phyloP scores from a whole-genome alignment of 2,329 filamentous ascomycete genomes.

The Ophiostoma ulmi region DNA sequence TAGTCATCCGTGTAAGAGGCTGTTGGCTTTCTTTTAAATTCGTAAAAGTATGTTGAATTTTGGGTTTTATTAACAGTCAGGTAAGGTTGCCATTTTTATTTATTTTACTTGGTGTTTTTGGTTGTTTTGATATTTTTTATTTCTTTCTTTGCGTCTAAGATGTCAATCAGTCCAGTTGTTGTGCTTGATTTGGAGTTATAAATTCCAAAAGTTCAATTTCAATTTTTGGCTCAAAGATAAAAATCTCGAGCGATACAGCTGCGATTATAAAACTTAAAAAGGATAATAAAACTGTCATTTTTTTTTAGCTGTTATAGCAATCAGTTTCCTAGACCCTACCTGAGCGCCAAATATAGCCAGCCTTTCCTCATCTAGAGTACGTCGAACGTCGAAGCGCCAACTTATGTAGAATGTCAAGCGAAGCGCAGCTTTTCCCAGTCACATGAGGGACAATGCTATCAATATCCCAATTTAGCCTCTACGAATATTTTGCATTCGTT shows the following conservation, averaged over 20 bases:
- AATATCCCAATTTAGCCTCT: neutral
- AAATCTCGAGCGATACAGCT: no score
- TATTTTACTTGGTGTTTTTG: neutral
- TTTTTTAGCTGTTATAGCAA: no score
- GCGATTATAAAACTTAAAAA: no score
- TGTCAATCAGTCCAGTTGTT: no score
- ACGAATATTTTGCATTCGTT: neutral
- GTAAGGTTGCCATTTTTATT: neutral
- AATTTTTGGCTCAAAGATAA: no score
- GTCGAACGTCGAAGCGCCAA: neutral
- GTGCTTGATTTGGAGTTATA: no score
- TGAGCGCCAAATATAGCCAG: neutral
- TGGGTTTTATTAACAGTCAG: no score
- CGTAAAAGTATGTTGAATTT: neutral
- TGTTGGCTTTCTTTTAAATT: neutral
- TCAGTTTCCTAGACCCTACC: neutral
- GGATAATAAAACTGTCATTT: no score
- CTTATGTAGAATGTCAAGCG: neutral
- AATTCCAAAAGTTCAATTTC: no score
- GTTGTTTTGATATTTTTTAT: neutral
- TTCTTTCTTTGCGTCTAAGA: neutral
- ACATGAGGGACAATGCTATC: neutral
- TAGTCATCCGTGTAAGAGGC: neutral
- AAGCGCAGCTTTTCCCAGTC: neutral
- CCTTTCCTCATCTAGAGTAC: neutral